Percentiles rank a stretch among this genome's conserved stretches.
These are phyloP conservation scores for Sporisorium exsertum DNA, from an alignment of 1,284 basidiomycete species.

Conservation along the genomic window DNA sequence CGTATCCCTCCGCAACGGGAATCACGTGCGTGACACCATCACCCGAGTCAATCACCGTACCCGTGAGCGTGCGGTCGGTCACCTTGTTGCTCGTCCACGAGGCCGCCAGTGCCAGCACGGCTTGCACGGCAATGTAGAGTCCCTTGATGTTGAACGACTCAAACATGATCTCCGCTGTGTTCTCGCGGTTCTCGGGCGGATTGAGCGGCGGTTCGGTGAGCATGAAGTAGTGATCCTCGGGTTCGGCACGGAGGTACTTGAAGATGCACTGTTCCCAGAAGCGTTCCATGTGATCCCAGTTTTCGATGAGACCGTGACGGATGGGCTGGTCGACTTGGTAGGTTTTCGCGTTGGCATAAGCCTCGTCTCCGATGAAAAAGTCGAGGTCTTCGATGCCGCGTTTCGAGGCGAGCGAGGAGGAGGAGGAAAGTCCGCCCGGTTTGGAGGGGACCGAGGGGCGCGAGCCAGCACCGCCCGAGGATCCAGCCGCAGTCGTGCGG, in stretches of 20 bases:
- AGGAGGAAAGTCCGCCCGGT: slow-evolving; percentile 72
- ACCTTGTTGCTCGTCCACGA: slow-evolving; percentile 96
- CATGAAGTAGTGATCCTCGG: slow-evolving; percentile 98
- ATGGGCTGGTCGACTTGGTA: slow-evolving; percentile 98
- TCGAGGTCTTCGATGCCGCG: slow-evolving; percentile 98
- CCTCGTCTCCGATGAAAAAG: slow-evolving; percentile 99
- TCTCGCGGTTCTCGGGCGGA: slow-evolving; percentile 97
- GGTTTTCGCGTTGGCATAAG: slow-evolving; percentile 87
- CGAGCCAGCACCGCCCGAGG: slow-evolving; percentile 68
- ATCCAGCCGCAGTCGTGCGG: slow-evolving; percentile 54
- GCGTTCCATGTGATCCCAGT: slow-evolving; percentile 99
- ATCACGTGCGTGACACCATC: slow-evolving; percentile 99
- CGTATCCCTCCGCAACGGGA: slow-evolving; percentile 95
- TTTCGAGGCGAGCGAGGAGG: slow-evolving; percentile 80
- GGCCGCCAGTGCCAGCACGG: slow-evolving; percentile 97
- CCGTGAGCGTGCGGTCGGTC: slow-evolving; percentile 91
- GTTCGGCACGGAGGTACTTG: slow-evolving; percentile 98
- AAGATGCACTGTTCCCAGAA: slow-evolving; percentile 99
- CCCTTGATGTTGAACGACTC: slow-evolving; percentile 99
- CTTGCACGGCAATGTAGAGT: slow-evolving; percentile 97
- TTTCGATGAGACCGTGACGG: slow-evolving; percentile 97
- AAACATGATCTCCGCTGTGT: slow-evolving; percentile 99
- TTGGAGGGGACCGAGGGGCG: slow-evolving; percentile 82
- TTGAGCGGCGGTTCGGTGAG: slow-evolving; percentile 98
- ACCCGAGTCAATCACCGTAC: slow-evolving; percentile 98